Conservation (phyloP, 108 stramenopile genomes). For the Stephanodiscus triporus region DNA sequence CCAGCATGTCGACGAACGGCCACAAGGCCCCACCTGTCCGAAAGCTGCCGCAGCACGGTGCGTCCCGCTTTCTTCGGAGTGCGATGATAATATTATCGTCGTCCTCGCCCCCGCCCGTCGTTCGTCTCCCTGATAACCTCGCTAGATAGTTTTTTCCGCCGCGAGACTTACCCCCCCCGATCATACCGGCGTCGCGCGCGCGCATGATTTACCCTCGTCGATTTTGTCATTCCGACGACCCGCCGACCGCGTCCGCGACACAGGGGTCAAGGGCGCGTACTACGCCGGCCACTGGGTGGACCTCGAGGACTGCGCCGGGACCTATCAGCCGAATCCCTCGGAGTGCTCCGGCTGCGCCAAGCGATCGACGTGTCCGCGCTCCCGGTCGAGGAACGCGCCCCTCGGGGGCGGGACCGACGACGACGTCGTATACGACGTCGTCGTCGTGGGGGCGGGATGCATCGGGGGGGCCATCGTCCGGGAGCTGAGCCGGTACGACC, state of each 20-base stretch:
- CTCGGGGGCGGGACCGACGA: background rate
- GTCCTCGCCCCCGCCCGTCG: background rate
- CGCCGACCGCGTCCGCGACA: background rate
- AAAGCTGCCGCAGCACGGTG: slow-evolving; percentile 12
- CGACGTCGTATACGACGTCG: slow-evolving; percentile 56
- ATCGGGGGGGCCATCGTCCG: slow-evolving; percentile 83
- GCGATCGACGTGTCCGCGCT: slow-evolving; percentile 56
- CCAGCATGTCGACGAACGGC: slow-evolving; percentile 6
- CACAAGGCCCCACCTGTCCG: background rate
- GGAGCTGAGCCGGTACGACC: slow-evolving; percentile 64
- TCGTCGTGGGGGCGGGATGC: slow-evolving; percentile 77
- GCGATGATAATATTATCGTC: background rate
- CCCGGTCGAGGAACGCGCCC: slow-evolving; percentile 48
- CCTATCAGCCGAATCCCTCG: slow-evolving; percentile 46
- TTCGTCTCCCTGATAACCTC: too few species aligned
- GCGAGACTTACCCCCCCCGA: too few species aligned
- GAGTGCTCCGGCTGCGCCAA: slow-evolving; percentile 45
- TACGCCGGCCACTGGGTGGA: slow-evolving; percentile 78
- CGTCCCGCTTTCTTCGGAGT: background rate
- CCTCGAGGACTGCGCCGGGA: slow-evolving; percentile 71
- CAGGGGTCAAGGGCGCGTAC: slow-evolving; percentile 74
- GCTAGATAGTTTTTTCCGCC: too few species aligned
- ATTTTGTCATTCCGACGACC: background rate
- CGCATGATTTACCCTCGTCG: background rate
- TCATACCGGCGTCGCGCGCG: background rate